Conservation (phyloP, 352 stramenopile species). For the Globisporangium cederbergense region DNA sequence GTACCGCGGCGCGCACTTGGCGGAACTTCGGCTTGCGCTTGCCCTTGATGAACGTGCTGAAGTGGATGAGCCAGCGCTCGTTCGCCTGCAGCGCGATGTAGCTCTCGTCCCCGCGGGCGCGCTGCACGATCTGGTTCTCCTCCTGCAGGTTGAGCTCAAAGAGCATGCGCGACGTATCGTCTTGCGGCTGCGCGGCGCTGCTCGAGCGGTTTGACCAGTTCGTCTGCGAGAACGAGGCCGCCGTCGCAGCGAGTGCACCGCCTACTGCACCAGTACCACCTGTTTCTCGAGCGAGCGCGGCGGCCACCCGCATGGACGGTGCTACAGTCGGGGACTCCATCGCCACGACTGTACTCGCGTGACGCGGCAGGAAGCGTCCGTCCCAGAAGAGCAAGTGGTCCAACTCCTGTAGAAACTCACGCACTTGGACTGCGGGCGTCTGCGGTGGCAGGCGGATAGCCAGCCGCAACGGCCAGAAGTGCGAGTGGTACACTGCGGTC, state of each 20-base stretch:
- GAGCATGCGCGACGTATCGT: conserved; percentile 22
- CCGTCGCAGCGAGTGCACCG: background rate
- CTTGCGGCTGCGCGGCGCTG: conserved; percentile 7
- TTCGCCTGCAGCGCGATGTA: conserved; percentile 44
- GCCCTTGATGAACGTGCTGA: conserved; percentile 52
- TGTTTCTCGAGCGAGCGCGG: too few relatives aligned
- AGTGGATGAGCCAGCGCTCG: conserved; percentile 52
- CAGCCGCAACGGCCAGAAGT: conserved; percentile 51
- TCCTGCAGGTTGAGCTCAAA: conserved; percentile 52
- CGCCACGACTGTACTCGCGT: conserved; percentile 9
- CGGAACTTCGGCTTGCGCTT: conserved; percentile 42
- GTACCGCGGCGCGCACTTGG: conserved; percentile 41
- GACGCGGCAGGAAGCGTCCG: conserved; percentile 13
- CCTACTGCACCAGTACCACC: background rate
- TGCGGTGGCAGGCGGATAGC: conserved; percentile 42
- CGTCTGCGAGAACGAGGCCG: background rate
- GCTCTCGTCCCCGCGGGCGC: conserved; percentile 46
- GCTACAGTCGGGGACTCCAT: conserved; percentile 3
- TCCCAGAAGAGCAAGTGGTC: conserved; percentile 52
- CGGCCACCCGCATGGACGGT: background rate
- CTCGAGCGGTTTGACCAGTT: conserved; percentile 13
- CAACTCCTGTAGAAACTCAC: conserved; percentile 62
- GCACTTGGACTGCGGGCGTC: conserved; percentile 30
- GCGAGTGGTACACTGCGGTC: conserved; percentile 48
- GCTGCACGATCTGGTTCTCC: conserved; percentile 41